Percentiles rank a stretch among this genome's conserved stretches.
phyloP scores from a whole-genome alignment of 2,329 filamentous ascomycete genomes.

The Sporothrix brunneoviolacea region DNA sequence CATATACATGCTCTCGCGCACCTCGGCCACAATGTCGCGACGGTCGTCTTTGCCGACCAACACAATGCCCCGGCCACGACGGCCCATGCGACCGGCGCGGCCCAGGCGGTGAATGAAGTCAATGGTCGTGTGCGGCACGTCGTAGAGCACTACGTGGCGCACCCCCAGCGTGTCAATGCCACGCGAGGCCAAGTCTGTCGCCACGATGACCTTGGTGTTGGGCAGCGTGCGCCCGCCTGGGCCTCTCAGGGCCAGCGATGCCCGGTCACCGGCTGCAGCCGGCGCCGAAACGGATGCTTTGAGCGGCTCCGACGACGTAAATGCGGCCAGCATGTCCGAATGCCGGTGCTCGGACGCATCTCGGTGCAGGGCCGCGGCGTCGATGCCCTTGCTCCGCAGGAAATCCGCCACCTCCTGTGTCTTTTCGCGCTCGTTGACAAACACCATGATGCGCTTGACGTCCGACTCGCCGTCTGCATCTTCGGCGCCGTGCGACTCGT shows the following conservation, averaged over 20 bases:
- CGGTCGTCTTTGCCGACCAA: conserved; percentile 84
- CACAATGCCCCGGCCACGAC: conserved; percentile 81
- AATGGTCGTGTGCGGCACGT: conserved; percentile 95
- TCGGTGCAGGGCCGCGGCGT: conserved; percentile 76
- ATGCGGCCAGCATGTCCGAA: conserved; percentile 67
- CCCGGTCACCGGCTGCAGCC: conserved; percentile 1
- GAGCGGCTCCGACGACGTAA: conserved; percentile 50
- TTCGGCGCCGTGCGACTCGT: conserved; percentile 38
- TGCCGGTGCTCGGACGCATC: conserved; percentile 75
- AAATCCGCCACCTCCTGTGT: conserved; percentile 75
- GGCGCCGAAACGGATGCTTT: conserved; percentile 19
- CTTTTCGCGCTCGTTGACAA: conserved; percentile 24
- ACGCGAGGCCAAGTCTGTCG: conserved; percentile 84
- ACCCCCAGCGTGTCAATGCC: conserved; percentile 93
- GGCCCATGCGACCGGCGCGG: conserved; percentile 84
- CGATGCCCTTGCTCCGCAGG: conserved; percentile 76
- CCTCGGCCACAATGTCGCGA: conserved; percentile 84
- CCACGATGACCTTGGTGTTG: conserved; percentile 87
- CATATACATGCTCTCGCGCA: conserved; percentile 82
- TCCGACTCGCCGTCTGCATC: conserved; percentile 50
- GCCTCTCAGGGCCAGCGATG: conserved; percentile 11
- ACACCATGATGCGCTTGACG: conserved; percentile 62
- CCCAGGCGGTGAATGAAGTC: conserved; percentile 97
- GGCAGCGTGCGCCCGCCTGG: conserved; percentile 46
- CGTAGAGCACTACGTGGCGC: conserved; percentile 85